Evolutionary conservation across 805 yeast species (phyloP).

Genomic region (Pichia eremophila): DNA sequence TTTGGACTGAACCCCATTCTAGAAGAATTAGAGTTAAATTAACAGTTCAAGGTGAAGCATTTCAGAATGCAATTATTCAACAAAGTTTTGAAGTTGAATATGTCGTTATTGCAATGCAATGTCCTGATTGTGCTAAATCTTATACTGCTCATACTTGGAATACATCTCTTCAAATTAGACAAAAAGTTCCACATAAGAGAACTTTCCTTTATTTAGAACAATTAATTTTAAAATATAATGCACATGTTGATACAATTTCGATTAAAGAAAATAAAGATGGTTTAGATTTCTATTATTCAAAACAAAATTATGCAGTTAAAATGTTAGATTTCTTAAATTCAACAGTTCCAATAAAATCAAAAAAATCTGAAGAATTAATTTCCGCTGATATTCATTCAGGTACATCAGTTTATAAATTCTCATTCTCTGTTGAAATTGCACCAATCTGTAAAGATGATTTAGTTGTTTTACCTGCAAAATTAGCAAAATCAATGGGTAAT

Average conservation of each 20-base stretch:
- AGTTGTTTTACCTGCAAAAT: conserved; percentile 79
- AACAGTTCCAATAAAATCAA: conserved; percentile 76
- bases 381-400: conserved; percentile 91
- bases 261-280: conserved; percentile 93
- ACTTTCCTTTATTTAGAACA: conserved; percentile 94
- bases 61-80: conserved; percentile 83
- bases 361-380: conserved; percentile 84
- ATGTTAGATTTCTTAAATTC: conserved; percentile 85
- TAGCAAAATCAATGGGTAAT: conserved; percentile 78
- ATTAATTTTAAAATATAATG: conserved; percentile 82
- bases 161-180: conserved; percentile 95
- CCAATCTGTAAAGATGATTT: conserved; percentile 97
- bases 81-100: conserved; percentile 93
- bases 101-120: conserved; percentile 89
- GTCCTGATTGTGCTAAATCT: conserved; percentile 97
- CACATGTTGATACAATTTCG: conserved; percentile 88
- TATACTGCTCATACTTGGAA: conserved; percentile 97
- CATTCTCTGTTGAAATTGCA: conserved; percentile 87
- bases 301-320: conserved; percentile 83
- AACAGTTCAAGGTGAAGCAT: conserved; percentile 95
- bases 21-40: conserved; percentile 85
- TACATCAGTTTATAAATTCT: conserved; percentile 76
- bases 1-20: conserved; percentile 99
- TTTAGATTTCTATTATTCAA: conserved; percentile 83
- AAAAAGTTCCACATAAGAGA: conserved; percentile 93